phyloP scores from a whole-genome alignment of 768 basidiomycete species.

The Filobasidium wieringae region DNA sequence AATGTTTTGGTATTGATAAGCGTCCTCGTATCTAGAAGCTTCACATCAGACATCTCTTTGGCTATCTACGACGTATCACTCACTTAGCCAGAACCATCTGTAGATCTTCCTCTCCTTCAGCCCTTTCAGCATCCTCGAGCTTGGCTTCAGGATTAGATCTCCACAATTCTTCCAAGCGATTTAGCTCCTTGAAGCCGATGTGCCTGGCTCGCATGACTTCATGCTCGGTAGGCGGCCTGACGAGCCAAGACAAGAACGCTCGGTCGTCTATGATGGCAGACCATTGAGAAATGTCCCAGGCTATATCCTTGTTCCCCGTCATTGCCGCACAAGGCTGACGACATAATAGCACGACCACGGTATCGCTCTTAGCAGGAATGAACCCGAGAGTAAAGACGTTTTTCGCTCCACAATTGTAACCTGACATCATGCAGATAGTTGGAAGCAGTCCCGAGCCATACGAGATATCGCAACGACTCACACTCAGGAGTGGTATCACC shows the following conservation, averaged over 20 bases:
- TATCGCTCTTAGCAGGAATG: slow-evolving; percentile 97
- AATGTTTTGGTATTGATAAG: slow-evolving; percentile 99
- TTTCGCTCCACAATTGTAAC: slow-evolving; percentile 95
- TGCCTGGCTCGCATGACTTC: slow-evolving; percentile 93
- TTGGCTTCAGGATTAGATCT: slow-evolving; percentile 89
- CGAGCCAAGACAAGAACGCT: slow-evolving; percentile 97
- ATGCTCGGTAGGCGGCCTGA: slow-evolving; percentile 90
- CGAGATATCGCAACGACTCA: slow-evolving; percentile 11
- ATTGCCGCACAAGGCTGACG: slow-evolving; percentile 97
- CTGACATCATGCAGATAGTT: slow-evolving; percentile 8
- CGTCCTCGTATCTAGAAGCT: slow-evolving; percentile 66
- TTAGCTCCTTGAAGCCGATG: slow-evolving; percentile 93
- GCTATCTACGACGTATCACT: slow-evolving; percentile 2
- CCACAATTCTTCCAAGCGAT: slow-evolving; percentile 94
- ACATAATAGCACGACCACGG: slow-evolving; percentile 92
- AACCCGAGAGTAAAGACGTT: slow-evolving; percentile 99
- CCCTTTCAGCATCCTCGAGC: slow-evolving; percentile 91
- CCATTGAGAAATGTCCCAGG: slow-evolving; percentile 97
- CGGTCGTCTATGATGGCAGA: slow-evolving; percentile 97
- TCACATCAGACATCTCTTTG: not conserved
- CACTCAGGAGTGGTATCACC: slow-evolving; percentile 98
- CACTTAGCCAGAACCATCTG: slow-evolving; percentile 68
- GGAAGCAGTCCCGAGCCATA: not conserved
- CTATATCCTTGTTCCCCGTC: slow-evolving; percentile 78
- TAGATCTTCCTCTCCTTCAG: slow-evolving; percentile 94